Evolutionary conservation across 129 eudicot genomes (phyloP), one percentile per base, ranked within the genome.

Genomic region (Tanacetum coccineum): DNA sequence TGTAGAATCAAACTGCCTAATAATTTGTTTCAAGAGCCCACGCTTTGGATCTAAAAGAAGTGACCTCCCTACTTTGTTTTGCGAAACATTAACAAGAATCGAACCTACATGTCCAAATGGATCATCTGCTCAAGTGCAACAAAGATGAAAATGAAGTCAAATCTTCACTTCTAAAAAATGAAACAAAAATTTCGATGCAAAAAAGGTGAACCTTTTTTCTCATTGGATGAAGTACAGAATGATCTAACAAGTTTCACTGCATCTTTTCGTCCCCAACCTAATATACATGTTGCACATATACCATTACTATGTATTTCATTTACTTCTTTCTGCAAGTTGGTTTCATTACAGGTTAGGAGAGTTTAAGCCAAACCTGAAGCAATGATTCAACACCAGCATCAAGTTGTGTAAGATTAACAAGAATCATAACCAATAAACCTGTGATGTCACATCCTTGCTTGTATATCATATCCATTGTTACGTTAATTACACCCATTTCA

Each of bases 101-200:
- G 95, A 94, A 57, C 97, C 97, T 85, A 87, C 99, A 71, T 94
- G 96, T 69, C 83, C 99, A 77, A 84, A 94, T 32, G 90, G 93
- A 78, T 94, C 99, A 75, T 80, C 99, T 94, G 85, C 76, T 59
- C 62, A 59, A 26, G 64, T 48, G 44, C 57, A 76, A 46, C 30
- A 70, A 15, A 39, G 21, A 74, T 59, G 62, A 54, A 60, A 54
- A 39, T 58, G 36, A 51, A 45, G 55, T 53, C 50, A 36, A 36
- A 36, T 36, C 42, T 36, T 36, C 42, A 36, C 42, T 36, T 36
- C 42, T 7, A 6, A 59, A 22, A 25, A 57, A 46, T 45, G 39
- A 20, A 64, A 36, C 40, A 73, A 44, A 17, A 56, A 1, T 18
- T 9, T 21, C 6, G 40, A 14, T 46, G 10, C 42, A 32, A 18